phyloP scores from a whole-genome alignment of 148 eudicot genomes.

The Dysphania ambrosioides region DNA sequence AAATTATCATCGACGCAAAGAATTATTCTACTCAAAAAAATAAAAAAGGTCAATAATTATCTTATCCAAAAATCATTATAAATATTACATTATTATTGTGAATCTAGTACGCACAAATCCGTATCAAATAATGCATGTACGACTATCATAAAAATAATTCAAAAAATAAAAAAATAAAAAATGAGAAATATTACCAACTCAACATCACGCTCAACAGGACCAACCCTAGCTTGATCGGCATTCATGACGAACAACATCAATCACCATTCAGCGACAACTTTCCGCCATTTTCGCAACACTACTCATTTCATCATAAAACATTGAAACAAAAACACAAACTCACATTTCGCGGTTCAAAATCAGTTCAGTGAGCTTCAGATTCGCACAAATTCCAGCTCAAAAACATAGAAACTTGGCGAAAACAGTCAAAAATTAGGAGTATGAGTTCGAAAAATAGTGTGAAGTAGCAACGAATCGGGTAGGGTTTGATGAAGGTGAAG shows the following conservation, averaged over 20 bases:
- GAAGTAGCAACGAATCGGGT: too few species aligned
- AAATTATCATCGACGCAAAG: neutral
- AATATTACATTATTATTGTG: neutral
- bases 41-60: neutral
- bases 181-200: conserved; percentile 33
- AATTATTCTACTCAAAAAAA: neutral
- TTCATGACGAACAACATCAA: conserved; percentile 23
- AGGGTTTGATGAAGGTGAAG: conserved; percentile 12
- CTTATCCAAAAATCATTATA: neutral
- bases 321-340: conserved; percentile 10
- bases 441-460: neutral
- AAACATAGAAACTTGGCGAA: neutral
- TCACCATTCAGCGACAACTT: conserved; percentile 31
- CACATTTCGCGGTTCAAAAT: conserved; percentile 11
- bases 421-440: neutral
- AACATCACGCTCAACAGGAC: conserved; percentile 39
- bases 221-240: conserved; percentile 36
- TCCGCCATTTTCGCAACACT: conserved; percentile 1
- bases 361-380: conserved; percentile 22
- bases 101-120: conserved; percentile 10
- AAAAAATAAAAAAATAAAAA: neutral
- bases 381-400: neutral
- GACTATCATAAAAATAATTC: neutral
- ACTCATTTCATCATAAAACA: conserved; percentile 7
- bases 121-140: conserved; percentile 8